A percentile compares a stretch with the other conserved stretches of the same genome.
Conservation (phyloP, 2,329 filamentous ascomycete species). For the Pseudocercospora ulei region DNA sequence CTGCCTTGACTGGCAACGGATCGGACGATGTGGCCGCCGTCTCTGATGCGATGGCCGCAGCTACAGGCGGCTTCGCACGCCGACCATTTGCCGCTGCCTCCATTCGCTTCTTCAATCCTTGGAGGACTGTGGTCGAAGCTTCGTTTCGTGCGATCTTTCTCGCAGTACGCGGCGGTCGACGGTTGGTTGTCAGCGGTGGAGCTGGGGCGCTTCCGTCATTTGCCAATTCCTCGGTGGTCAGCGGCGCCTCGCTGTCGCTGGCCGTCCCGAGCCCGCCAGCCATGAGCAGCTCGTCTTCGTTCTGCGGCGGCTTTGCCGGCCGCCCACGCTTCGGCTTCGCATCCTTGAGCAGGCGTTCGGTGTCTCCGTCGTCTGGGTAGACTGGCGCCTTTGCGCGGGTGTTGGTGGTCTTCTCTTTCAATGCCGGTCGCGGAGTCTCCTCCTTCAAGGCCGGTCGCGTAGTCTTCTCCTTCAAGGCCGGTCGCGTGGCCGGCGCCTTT, state of each 20-base stretch:
- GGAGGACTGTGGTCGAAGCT: slow-evolving; percentile 28
- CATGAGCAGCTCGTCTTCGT: slow-evolving; percentile 28
- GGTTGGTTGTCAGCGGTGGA: slow-evolving; percentile 17
- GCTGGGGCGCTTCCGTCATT: slow-evolving; percentile 21
- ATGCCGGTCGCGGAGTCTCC: slow-evolving; percentile 27
- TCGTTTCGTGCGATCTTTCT: slow-evolving; percentile 27
- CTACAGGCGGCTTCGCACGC: slow-evolving; percentile 17
- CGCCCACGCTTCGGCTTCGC: slow-evolving; percentile 23
- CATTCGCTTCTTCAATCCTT: slow-evolving; percentile 33
- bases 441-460: slow-evolving; percentile 29
- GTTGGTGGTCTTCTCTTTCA: slow-evolving; percentile 31
- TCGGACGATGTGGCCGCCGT: slow-evolving; percentile 14
- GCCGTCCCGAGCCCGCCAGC: slow-evolving; percentile 25
- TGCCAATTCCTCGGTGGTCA: slow-evolving; percentile 25
- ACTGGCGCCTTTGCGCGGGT: slow-evolving; percentile 20
- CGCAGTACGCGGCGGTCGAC: slow-evolving; percentile 23
- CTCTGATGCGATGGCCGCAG: slow-evolving; percentile 4
- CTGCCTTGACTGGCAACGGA: slow-evolving; percentile 6
- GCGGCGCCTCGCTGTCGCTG: slow-evolving; percentile 16
- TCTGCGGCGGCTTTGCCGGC: slow-evolving; percentile 18
- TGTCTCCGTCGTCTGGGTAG: slow-evolving; percentile 26
- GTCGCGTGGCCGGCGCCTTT: too few relatives aligned
- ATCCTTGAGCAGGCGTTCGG: slow-evolving; percentile 27
- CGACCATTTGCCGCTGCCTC: slow-evolving; percentile 26
- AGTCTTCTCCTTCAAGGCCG: slow-evolving; percentile 30